Conservation (phyloP, 805 yeast genomes). For the Barnettozyma vustinii region DNA sequence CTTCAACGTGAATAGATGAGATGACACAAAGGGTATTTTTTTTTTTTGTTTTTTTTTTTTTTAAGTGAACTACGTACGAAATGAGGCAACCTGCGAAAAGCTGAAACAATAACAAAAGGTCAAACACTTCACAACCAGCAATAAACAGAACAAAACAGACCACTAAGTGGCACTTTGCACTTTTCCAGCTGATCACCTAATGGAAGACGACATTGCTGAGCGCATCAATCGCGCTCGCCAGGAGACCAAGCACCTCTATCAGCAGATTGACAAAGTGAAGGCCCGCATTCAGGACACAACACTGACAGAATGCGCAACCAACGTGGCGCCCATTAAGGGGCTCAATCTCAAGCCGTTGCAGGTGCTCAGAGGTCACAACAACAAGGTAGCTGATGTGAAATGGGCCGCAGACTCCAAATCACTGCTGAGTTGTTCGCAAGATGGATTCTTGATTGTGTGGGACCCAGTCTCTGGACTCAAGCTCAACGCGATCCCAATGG, state of each 20-base stretch:
- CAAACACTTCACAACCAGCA: background rate
- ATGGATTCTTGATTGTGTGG: conserved; percentile 83
- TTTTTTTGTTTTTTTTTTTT: too few species aligned
- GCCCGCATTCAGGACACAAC: conserved; percentile 40
- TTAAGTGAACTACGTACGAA: conserved; percentile 1
- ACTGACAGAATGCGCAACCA: conserved; percentile 34
- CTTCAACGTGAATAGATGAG: background rate
- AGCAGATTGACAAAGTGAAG: conserved; percentile 42
- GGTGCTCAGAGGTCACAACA: conserved; percentile 51
- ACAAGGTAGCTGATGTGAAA: conserved; percentile 61
- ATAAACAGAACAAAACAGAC: background rate
- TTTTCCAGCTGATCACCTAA: background rate
- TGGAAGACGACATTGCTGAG: conserved; percentile 12
- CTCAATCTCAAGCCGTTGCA: conserved; percentile 34
- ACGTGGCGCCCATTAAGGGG: conserved; percentile 10
- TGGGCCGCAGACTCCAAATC: conserved; percentile 64
- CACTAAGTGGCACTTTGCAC: too few species aligned
- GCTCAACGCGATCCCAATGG: conserved; percentile 62
- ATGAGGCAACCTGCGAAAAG: conserved; percentile 10
- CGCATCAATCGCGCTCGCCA: conserved; percentile 34
- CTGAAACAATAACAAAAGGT: background rate
- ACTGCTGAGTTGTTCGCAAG: conserved; percentile 74
- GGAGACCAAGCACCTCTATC: conserved; percentile 43
- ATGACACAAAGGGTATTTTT: too few species aligned
- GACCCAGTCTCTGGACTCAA: conserved; percentile 70